A percentile compares a stretch with the other conserved stretches of the same genome.
Evolutionary conservation across 2,329 filamentous ascomycete species (phyloP).

Genomic region (Penicillium fuscoglaucum): DNA sequence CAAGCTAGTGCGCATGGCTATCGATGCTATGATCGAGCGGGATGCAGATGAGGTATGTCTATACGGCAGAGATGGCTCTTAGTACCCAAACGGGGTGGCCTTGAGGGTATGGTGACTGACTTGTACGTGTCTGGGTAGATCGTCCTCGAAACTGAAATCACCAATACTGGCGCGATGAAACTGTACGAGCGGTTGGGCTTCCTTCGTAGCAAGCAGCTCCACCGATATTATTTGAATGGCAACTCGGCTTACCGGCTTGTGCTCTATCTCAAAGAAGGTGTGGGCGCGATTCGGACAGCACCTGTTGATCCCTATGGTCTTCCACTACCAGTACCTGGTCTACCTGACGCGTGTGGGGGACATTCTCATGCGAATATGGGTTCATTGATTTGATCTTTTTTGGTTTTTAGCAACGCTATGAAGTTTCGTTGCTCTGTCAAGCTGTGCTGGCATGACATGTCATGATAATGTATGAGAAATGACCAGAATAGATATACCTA

Average conservation of each 20-base stretch:
- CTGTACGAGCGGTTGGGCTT: conserved; percentile 93
- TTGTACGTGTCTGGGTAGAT: conserved; percentile 50
- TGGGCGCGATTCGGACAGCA: conserved; percentile 45
- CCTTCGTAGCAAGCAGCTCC: conserved; percentile 84
- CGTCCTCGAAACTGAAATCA: conserved; percentile 93
- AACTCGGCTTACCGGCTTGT: conserved; percentile 91
- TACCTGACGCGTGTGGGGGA: background rate
- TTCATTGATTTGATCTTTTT: conserved; percentile 8
- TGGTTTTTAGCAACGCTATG: background rate
- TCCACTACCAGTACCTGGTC: conserved; percentile 16
- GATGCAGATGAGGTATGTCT: conserved; percentile 74
- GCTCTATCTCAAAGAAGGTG: conserved; percentile 69
- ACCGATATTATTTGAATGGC: conserved; percentile 94
- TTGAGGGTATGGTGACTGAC: conserved; percentile 14
- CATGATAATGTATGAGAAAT: conserved; percentile 23
- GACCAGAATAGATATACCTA: conserved; percentile 22
- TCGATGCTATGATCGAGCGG: conserved; percentile 82
- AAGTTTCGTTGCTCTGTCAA: conserved; percentile 1
- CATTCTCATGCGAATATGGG: conserved; percentile 9
- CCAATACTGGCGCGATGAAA: conserved; percentile 84
- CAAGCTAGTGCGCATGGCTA: conserved; percentile 80
- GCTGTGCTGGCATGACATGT: conserved; percentile 15
- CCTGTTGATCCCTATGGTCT: conserved; percentile 35
- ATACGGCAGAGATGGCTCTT: background rate
- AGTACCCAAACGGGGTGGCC: background rate